These are phyloP conservation scores for Platanus orientalis DNA, from an alignment of 164 flowering plant species.

Conservation along the genomic window DNA sequence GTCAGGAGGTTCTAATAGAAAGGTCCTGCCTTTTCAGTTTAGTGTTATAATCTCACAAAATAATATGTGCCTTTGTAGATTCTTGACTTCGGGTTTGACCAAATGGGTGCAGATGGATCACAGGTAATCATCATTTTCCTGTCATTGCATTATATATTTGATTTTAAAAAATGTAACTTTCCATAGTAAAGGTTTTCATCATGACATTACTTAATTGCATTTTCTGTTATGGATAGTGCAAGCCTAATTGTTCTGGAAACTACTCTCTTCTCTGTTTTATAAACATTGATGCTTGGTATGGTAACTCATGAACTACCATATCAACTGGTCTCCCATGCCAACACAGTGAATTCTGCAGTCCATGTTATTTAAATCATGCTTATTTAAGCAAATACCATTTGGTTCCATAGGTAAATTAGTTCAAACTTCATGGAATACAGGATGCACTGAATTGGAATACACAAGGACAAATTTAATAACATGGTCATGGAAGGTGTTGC, in stretches of 20 bases:
- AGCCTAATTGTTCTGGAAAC: background rate
- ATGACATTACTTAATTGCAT: background rate
- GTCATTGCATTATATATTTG: background rate
- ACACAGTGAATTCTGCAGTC: too few species aligned
- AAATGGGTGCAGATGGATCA: conserved; percentile 74
- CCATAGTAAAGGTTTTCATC: background rate
- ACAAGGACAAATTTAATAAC: too few species aligned
- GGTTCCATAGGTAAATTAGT: too few species aligned
- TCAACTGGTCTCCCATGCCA: background rate
- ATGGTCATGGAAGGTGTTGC: too few species aligned
- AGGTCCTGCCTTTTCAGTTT: background rate
- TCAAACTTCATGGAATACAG: too few species aligned
- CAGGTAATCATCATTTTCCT: conserved; percentile 40
- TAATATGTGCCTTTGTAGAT: conserved; percentile 39
- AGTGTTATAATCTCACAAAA: background rate
- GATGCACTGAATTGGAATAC: too few species aligned
- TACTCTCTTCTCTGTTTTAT: background rate
- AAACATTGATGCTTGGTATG: background rate
- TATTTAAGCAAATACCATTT: too few species aligned
- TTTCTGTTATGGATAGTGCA: background rate
- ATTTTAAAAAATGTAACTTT: too few species aligned
- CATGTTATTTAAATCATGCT: too few species aligned
- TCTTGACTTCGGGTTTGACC: conserved; percentile 90
- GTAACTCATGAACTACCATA: too few species aligned
- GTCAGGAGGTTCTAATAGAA: background rate